phyloP scores from a whole-genome alignment of 164 flowering plant species.

The Liriodendron chinense region DNA sequence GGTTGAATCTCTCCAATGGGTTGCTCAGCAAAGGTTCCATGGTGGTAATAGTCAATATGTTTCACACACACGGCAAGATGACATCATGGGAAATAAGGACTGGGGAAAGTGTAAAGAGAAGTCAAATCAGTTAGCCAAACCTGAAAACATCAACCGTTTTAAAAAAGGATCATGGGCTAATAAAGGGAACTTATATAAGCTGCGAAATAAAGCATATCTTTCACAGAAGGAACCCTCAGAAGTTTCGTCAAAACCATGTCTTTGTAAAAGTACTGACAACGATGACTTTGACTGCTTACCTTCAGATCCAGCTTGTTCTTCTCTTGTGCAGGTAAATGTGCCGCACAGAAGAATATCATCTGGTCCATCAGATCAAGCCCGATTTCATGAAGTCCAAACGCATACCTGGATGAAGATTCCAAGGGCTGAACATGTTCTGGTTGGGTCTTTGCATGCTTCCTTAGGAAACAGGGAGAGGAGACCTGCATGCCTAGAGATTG shows the following conservation, averaged over 20 bases:
- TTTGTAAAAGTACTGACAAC: not conserved
- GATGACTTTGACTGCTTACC: constrained; percentile 7
- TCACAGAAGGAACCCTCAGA: constrained; percentile 17
- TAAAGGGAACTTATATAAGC: constrained; percentile 20
- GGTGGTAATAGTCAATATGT: constrained; percentile 3
- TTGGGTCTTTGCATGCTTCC: constrained; percentile 10
- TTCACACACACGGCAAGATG: constrained; percentile 19
- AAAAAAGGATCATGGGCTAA: constrained; percentile 24
- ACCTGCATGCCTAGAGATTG: constrained; percentile 23
- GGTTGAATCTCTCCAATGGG: constrained; percentile 14
- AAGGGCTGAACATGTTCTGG: not conserved
- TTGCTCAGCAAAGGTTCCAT: constrained; percentile 17
- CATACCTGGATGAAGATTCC: constrained; percentile 10
- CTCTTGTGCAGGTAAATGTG: not conserved
- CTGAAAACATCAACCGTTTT: constrained; percentile 19
- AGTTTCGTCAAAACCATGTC: constrained; percentile 5
- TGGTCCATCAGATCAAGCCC: not conserved
- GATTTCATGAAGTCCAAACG: not conserved
- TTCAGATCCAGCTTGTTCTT: constrained; percentile 15
- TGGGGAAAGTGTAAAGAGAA: constrained; percentile 28
- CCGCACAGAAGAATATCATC: constrained; percentile 6
- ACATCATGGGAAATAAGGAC: constrained; percentile 17
- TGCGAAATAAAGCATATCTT: constrained; percentile 7
- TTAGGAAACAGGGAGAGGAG: constrained; percentile 8
- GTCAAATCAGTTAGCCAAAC: constrained; percentile 21